A percentile compares a stretch with the other conserved stretches of the same genome.
These are phyloP conservation scores for Penicillium silybi DNA, from an alignment of 495 filamentous ascomycete genomes.

Conservation along the genomic window DNA sequence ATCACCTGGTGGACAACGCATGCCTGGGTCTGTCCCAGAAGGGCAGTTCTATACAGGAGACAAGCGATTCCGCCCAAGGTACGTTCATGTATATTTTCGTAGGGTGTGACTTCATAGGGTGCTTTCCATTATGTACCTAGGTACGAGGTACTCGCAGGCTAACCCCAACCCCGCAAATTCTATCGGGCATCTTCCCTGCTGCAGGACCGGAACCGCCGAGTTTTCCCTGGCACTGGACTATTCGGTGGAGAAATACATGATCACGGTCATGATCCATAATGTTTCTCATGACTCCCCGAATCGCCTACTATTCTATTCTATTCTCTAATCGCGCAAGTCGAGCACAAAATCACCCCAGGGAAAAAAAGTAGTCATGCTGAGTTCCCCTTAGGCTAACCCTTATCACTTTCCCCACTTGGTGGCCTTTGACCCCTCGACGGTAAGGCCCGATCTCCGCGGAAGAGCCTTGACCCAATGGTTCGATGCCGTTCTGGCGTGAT, in stretches of 20 bases:
- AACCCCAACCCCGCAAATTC: slow-evolving; percentile 17
- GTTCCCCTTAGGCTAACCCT: slow-evolving; percentile 1
- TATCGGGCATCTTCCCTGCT: slow-evolving; percentile 1
- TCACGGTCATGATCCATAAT: background rate
- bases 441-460: slow-evolving; percentile 26
- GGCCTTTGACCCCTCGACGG: slow-evolving; percentile 11
- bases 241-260: background rate
- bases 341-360: background rate
- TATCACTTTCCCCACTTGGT: slow-evolving; percentile 13
- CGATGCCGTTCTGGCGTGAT: slow-evolving; percentile 12
- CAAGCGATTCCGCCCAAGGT: background rate
- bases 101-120: too few species aligned
- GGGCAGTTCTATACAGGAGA: background rate
- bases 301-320: too few species aligned
- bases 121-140: background rate
- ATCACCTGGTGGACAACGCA: background rate
- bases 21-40: background rate
- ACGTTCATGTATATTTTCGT: too few species aligned
- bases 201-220: background rate
- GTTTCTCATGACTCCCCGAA: background rate
- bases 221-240: background rate
- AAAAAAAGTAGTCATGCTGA: too few species aligned
- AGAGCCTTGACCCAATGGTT: slow-evolving; percentile 1
- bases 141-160: background rate
- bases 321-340: background rate